Evolutionary conservation across 768 basidiomycete species (phyloP).

Genomic region (Phanerochaete carnosa): DNA sequence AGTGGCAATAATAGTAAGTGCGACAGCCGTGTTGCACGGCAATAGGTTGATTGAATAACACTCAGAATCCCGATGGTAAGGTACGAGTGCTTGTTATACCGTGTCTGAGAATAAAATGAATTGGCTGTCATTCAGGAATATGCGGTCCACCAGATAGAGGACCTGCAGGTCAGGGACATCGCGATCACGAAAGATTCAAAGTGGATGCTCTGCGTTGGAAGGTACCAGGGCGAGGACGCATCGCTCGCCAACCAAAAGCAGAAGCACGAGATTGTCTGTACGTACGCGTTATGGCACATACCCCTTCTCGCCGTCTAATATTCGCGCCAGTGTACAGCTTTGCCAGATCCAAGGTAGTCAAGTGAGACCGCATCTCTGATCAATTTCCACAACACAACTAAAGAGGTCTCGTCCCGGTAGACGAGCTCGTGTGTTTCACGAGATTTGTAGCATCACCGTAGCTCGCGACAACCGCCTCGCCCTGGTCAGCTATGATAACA

Average conservation of each 20-base stretch:
- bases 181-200: background rate
- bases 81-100: background rate
- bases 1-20: background rate
- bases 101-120: no score
- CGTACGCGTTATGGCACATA: background rate
- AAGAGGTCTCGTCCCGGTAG: background rate
- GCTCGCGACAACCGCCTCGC: background rate
- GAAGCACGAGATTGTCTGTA: background rate
- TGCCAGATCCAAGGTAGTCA: background rate
- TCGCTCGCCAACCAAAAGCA: background rate
- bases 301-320: background rate
- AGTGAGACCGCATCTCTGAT: background rate
- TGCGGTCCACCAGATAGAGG: background rate
- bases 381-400: background rate
- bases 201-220: constrained; percentile 9
- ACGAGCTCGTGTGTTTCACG: background rate
- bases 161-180: background rate
- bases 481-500: constrained; percentile 5
- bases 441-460: constrained; percentile 4
- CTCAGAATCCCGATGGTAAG: background rate
- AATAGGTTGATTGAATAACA: background rate
- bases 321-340: constrained; percentile 4
- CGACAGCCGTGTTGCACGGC: background rate
- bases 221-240: background rate
- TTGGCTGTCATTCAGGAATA: background rate